Percentiles rank a stretch among this genome's conserved stretches.
phyloP scores from a whole-genome alignment of 2,329 filamentous ascomycete genomes.

The Hypoxylon rubiginosum region DNA sequence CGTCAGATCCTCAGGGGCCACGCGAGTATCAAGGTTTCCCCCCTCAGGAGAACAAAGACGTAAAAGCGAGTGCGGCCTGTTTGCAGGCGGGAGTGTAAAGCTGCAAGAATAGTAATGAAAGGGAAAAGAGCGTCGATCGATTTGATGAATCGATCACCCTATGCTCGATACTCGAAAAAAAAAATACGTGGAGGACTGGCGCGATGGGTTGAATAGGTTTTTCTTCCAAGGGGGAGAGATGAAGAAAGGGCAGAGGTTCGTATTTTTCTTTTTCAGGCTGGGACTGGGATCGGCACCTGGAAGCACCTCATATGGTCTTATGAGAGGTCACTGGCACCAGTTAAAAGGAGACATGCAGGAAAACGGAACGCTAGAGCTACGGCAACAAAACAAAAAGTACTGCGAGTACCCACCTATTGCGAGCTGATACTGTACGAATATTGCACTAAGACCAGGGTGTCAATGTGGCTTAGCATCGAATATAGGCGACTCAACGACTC shows the following conservation, averaged over 20 bases:
- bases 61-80: conserved; percentile 40
- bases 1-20: conserved; percentile 43
- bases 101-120: conserved; percentile 30
- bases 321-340: conserved; percentile 36
- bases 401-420: conserved; percentile 27
- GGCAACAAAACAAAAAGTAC: background rate
- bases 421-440: conserved; percentile 14
- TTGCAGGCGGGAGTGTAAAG: conserved; percentile 39
- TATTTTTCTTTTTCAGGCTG: conserved; percentile 49
- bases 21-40: conserved; percentile 36
- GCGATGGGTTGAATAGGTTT: conserved; percentile 43
- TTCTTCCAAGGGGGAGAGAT: conserved; percentile 44
- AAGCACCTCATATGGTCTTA: conserved; percentile 40
- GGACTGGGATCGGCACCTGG: conserved; percentile 39
- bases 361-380: conserved; percentile 21
- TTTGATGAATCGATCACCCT: conserved; percentile 48
- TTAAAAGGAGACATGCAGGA: conserved; percentile 40
- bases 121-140: conserved; percentile 32
- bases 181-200: conserved; percentile 42
- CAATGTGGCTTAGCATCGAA: conserved; percentile 26
- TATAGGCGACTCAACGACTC: conserved; percentile 33
- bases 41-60: conserved; percentile 45
- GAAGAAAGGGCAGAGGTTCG: conserved; percentile 45
- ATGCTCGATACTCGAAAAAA: conserved; percentile 33
- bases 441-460: conserved; percentile 9